Base-by-base conservation (phyloP, 306 rosid genomes). In the Amphicarpaea edgeworthii region DNA sequence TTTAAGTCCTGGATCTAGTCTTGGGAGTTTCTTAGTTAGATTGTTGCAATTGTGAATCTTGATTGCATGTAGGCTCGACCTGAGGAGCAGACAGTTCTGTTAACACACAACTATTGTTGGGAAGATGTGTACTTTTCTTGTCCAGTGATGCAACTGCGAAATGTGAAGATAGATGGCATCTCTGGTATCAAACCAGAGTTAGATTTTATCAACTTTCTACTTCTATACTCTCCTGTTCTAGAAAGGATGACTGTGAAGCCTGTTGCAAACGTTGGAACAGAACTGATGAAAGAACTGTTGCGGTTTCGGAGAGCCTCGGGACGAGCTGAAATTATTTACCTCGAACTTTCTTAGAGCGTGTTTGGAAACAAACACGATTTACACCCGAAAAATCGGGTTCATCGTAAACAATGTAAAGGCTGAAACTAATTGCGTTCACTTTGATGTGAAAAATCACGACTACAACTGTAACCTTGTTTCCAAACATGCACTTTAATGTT, bases 231-330 rank as follows among this genome's bases (percentile, higher is more conserved):
- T 16, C 89, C 86, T 0, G 72, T 66, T 62, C 88, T 91, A 26
- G 89, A 87, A 83, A 78, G 58, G 81, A 83, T 91, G 94, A 73
- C 42, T 23, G 81, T 91, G 71, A 81, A 75, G 73, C 88, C 94
- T 53, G 79, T 71, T 79, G 20, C 47, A 24, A n/a, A 49, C 24
- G 80, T 51, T 14, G 85, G 49, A 43, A 47, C 20, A 20, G 88
- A 81, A 42, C 61, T 91, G 62, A 68, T 77, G 45, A 87, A 83
- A 82, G 79, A 86, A 63, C 67, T 89, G 47, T 64, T 89, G 77
- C 83, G 76, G 63, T 87, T 74, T 30, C 77, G 82, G 77, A 82
- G 93, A 81, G 73, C 83, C 59, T 91, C 93, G 3, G 78, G 6
- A 9, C 76, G 46, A 43, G 90, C 93, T 58, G 88, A 87, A 82